Evolutionary conservation across 768 basidiomycete species (phyloP).

Genomic region (Gloeostereum incarnatum): DNA sequence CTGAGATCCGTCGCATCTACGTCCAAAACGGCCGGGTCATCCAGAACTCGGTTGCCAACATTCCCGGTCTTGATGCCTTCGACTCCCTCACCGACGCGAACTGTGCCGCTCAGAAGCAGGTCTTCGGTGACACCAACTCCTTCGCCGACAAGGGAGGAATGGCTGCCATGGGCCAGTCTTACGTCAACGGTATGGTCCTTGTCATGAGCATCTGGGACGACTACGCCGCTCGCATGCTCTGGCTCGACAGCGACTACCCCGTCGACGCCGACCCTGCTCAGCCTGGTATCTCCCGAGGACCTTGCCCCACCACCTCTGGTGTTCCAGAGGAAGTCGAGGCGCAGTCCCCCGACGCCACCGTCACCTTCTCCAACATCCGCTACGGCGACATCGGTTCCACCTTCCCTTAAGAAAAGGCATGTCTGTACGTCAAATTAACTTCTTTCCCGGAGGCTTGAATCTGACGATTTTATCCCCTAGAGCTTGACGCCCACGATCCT

Average conservation of each 20-base stretch:
- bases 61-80: constrained; percentile 28
- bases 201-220: constrained; percentile 47
- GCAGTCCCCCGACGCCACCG: constrained; percentile 25
- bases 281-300: constrained; percentile 38
- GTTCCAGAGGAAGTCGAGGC: constrained; percentile 33
- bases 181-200: constrained; percentile 36
- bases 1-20: constrained; percentile 45
- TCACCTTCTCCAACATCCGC: constrained; percentile 47
- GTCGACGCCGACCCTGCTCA: constrained; percentile 18
- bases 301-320: constrained; percentile 38
- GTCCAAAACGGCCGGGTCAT: constrained; percentile 44
- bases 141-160: constrained; percentile 37
- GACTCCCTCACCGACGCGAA: constrained; percentile 41
- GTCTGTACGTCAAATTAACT: too few species aligned
- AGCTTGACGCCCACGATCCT: too few species aligned
- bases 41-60: constrained; percentile 36
- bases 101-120: constrained; percentile 38
- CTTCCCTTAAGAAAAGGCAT: too few species aligned
- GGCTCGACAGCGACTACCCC: constrained; percentile 47
- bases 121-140: constrained; percentile 35
- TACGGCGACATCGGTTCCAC: constrained; percentile 41
- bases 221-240: constrained; percentile 44
- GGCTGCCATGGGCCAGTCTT: constrained; percentile 20
- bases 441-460: too few species aligned
- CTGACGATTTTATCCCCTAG: too few species aligned